Base-by-base conservation (phyloP, 2,329 filamentous ascomycete species). In the Calonectria henricotiae region DNA sequence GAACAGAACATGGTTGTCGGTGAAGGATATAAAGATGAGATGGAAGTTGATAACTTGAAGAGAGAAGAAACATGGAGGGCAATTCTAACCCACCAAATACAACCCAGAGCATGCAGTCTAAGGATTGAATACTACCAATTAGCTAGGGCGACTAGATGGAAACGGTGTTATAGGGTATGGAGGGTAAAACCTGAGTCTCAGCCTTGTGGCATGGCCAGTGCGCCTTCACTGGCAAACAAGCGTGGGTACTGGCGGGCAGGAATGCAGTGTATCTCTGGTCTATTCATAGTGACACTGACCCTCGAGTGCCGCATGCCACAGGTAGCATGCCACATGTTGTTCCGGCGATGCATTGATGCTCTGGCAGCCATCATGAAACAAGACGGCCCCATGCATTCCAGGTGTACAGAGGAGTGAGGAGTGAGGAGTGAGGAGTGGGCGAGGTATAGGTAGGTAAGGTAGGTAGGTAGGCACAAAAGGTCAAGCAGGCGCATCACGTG, bases 401-500 rank as follows among this genome's bases (percentile, higher is more conserved):
- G 46, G 20, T 20, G 20, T 20, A 20, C 20, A 20, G 20, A 20
- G 20, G 20, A 20, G 20, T 20, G 20, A 20, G 20, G 20, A 20
- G 20, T 20, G 20, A 20, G 20, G 20, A 20, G 20, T 20, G 20
- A 20, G 20, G 20, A 20, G 20, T 20, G 20, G 20, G 20, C 20
- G 20, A 20, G 20, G 20, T 20, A 20, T 20, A 20, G 20, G 20
- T 20, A 20, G 20, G 20, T 20, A 20, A 20, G 20, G 20, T 20
- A 20, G 20, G 20, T 20, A 20, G 20, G 20, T 20, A 20, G 20
- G 20, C 20, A 20, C 20, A 20, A 20, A 20, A 15, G 20, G 32
- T 9, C 20, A 27, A 20, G 39, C 13, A 6, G 32, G 51, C 32
- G 51, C 37, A 61, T 69, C 75, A 77, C 75, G 75, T 77, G 75